Evolutionary conservation across 2,329 filamentous ascomycete species (phyloP).

Genomic region (Colletotrichum sp.): DNA sequence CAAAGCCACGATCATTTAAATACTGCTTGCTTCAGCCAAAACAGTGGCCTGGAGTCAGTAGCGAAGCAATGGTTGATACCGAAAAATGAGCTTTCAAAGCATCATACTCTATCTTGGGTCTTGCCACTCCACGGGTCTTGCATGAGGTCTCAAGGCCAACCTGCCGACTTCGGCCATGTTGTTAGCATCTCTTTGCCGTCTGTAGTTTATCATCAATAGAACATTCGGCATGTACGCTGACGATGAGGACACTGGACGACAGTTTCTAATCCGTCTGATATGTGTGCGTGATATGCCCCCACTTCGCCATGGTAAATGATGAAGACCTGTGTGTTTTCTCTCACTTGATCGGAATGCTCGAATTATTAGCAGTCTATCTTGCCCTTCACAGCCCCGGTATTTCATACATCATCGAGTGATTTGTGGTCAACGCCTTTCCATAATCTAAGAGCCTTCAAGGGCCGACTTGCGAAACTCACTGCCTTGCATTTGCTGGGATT

Average conservation of each 20-base stretch:
- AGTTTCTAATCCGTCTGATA: not conserved
- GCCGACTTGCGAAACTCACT: no score
- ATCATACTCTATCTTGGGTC: rapidly evolving
- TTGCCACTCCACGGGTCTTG: rapidly evolving
- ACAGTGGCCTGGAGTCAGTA: not conserved
- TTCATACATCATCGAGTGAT: no score
- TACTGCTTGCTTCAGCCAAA: not conserved
- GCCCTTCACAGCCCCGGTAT: no score
- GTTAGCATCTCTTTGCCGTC: rapidly evolving
- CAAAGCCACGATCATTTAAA: not conserved
- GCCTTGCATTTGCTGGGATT: no score
- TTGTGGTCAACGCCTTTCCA: no score
- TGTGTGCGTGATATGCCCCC: no score
- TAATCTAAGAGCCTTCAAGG: no score
- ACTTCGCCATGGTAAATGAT: no score
- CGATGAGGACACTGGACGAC: not conserved
- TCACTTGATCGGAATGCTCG: no score
- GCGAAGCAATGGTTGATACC: no score
- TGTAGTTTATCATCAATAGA: not conserved
- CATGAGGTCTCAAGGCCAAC: not conserved
- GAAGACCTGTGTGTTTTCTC: not conserved
- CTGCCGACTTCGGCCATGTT: not conserved
- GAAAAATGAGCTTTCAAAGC: not conserved
- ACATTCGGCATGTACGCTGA: not conserved
- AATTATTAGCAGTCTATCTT: not conserved